These are phyloP conservation scores for Claviceps capensis DNA, from an alignment of 2,329 filamentous ascomycete genomes.

Conservation along the genomic window DNA sequence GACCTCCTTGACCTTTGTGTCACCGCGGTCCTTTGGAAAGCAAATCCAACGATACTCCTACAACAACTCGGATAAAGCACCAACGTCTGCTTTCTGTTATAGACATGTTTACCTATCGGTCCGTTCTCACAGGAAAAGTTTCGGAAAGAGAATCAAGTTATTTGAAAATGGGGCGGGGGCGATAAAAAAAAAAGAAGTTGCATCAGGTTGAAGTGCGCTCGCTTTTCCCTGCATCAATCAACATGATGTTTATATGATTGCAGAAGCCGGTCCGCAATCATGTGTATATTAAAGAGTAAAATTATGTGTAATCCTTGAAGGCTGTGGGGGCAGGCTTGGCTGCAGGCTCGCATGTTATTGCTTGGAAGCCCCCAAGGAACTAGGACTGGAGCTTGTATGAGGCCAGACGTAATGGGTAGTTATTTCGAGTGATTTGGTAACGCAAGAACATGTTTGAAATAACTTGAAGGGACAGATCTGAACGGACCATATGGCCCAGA, in stretches of 20 bases:
- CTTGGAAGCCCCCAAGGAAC: too few species aligned
- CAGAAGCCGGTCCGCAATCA: background rate
- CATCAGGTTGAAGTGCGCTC: background rate
- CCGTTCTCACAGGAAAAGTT: background rate
- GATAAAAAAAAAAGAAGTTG: background rate
- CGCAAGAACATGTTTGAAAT: background rate
- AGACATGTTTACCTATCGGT: background rate
- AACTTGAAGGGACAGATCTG: background rate
- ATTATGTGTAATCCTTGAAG: background rate
- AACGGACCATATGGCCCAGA: background rate
- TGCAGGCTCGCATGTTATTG: background rate
- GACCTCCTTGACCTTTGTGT: background rate
- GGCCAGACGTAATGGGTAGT: conserved; percentile 1
- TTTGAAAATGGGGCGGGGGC: background rate
- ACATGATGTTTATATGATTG: conserved; percentile 2
- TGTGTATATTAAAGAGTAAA: background rate
- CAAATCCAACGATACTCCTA: background rate
- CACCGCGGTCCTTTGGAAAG: background rate
- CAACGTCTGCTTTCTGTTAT: background rate
- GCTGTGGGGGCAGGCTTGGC: background rate
- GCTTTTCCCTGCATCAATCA: background rate
- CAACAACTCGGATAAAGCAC: background rate
- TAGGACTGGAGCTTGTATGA: background rate
- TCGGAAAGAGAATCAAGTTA: background rate
- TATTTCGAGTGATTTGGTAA: background rate